A percentile compares a stretch with the other conserved stretches of the same genome.
phyloP scores from a whole-genome alignment of 2,329 filamentous ascomycete genomes.

The Aureobasidium sp. region DNA sequence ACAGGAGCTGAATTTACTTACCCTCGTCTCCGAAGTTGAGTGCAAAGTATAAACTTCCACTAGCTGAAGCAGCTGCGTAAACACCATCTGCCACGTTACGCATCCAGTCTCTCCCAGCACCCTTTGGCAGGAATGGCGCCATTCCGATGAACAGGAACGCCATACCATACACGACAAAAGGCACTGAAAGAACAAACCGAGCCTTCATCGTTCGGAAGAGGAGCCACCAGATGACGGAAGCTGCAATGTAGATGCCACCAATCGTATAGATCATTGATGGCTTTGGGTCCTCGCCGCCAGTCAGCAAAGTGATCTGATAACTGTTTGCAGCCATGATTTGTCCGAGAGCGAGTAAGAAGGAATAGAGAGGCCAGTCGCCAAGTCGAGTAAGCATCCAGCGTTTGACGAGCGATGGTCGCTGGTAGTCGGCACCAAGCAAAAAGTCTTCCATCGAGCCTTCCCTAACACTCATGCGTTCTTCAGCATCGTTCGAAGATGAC shows the following conservation, averaged over 20 bases:
- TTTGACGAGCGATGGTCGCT: slow-evolving; percentile 46
- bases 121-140: slow-evolving; percentile 43
- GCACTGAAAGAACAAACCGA: slow-evolving; percentile 47
- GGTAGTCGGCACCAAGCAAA: slow-evolving; percentile 47
- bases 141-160: slow-evolving; percentile 55
- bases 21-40: slow-evolving; percentile 49
- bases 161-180: slow-evolving; percentile 54
- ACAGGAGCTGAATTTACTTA: not conserved
- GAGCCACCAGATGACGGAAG: slow-evolving; percentile 54
- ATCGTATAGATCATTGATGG: slow-evolving; percentile 52
- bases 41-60: slow-evolving; percentile 56
- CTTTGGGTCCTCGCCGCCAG: slow-evolving; percentile 51
- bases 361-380: slow-evolving; percentile 56
- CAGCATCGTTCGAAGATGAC: slow-evolving; percentile 32
- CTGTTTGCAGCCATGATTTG: slow-evolving; percentile 58
- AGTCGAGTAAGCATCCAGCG: slow-evolving; percentile 48
- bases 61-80: slow-evolving; percentile 54
- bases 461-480: slow-evolving; percentile 22
- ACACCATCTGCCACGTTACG: slow-evolving; percentile 53
- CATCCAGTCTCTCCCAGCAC: slow-evolving; percentile 40
- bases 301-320: slow-evolving; percentile 59
- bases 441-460: slow-evolving; percentile 39
- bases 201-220: slow-evolving; percentile 40
- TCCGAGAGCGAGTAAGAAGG: slow-evolving; percentile 51
- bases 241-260: slow-evolving; percentile 49